Base-by-base conservation (phyloP, 345 rosid genomes). In the Acer negundo region DNA sequence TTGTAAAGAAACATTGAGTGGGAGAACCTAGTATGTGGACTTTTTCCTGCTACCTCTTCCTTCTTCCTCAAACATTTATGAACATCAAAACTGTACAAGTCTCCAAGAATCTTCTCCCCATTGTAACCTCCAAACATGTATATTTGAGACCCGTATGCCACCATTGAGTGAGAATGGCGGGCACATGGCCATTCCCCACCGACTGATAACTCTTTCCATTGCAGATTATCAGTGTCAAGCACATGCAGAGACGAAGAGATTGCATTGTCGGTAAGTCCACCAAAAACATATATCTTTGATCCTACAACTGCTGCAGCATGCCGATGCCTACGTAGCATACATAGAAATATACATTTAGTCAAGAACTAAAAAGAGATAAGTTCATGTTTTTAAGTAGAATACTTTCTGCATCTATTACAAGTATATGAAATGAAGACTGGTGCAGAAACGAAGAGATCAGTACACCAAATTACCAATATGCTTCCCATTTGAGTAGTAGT, bases 161-260 rank as follows among this genome's bases (percentile, higher is more conserved):
- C 90, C 98, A 92, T 90, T 75, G 91, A 81, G 78, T 95, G 98
- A 73, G 99, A 95, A 81, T 93, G 99, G 67, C 97, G 94, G 1
- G 91, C 91, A 80, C 89, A 88, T 7, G 97, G 98, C 90, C 82
- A 80, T 62, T 87, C 89, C 62, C 93, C 97, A 77, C 75, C 76
- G 20, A 61, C 84, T 28, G 63, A 72, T 58, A 89, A 77, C 87
- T 90, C 96, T 84, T 88, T 75, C 96, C 98, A 95, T 31, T 64
- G 84, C 70, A 91, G 78, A 65, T 69, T 82, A 51, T 72, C 84
- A 51, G 94, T 86, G 84, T 87, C 86, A 59, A 95, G 82, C 72
- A 77, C 72, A 73, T 85, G 81, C 84, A 92, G 78, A 44, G 97
- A 89, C 58, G 98, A 93, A 73, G 67, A 84, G 51, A 90, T 75